Evolutionary conservation across 1,284 basidiomycete genomes (phyloP).

Genomic region (Grifola frondosa): DNA sequence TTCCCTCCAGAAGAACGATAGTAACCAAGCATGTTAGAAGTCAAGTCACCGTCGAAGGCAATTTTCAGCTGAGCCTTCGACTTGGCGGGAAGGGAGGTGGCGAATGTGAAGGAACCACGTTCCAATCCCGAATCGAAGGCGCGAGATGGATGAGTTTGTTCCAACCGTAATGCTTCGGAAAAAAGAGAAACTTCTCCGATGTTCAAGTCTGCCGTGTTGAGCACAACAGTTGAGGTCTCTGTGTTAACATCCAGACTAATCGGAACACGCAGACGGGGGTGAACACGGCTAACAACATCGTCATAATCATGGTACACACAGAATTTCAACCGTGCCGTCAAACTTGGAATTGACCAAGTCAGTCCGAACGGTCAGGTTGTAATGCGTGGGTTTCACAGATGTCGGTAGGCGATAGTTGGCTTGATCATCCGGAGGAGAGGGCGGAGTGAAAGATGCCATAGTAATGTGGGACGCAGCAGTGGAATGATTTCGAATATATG

Average conservation of each 20-base stretch:
- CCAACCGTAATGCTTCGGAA: constrained; percentile 54
- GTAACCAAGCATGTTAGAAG: constrained; percentile 72
- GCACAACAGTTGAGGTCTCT: constrained; percentile 64
- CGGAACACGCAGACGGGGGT: not conserved
- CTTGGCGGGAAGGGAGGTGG: constrained; percentile 55
- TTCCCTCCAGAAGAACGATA: constrained; percentile 60
- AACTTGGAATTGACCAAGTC: constrained; percentile 78
- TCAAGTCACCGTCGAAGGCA: constrained; percentile 63
- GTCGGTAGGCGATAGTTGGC: constrained; percentile 76
- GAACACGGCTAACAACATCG: not conserved
- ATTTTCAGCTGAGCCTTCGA: constrained; percentile 65
- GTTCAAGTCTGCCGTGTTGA: constrained; percentile 74
- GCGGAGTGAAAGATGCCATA: constrained; percentile 14
- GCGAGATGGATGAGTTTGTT: constrained; percentile 47
- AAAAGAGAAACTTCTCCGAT: constrained; percentile 69
- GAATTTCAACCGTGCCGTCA: constrained; percentile 76
- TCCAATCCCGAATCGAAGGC: constrained; percentile 65
- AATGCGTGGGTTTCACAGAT: constrained; percentile 76
- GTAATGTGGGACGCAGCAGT: constrained; percentile 7
- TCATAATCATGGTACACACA: constrained; percentile 47
- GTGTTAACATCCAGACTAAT: constrained; percentile 74
- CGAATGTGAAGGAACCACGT: constrained; percentile 60
- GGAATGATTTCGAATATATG: constrained; percentile 11
- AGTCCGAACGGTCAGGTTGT: constrained; percentile 83
- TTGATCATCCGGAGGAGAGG: constrained; percentile 11